Percentiles rank a stretch among this genome's conserved stretches.
Evolutionary conservation across 305 asterid genomes (phyloP).

Genomic region (Euphrasia arctica): DNA sequence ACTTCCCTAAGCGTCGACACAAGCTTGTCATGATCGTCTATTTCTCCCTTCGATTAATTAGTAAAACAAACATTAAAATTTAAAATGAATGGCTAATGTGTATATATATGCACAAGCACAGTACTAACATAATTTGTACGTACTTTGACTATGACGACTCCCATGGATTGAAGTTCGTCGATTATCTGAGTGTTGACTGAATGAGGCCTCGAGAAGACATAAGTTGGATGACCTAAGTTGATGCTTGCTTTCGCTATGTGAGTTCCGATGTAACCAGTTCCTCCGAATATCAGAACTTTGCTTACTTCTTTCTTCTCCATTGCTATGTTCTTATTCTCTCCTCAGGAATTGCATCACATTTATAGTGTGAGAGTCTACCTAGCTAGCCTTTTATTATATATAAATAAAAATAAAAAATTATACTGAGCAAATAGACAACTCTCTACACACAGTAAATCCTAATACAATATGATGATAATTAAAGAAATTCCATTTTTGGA

Average conservation of each 20-base stretch:
- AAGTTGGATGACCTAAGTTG: constrained; percentile 52
- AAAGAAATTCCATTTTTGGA: too few relatives aligned
- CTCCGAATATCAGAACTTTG: constrained; percentile 45
- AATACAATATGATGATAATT: too few relatives aligned
- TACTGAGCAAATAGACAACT: too few relatives aligned
- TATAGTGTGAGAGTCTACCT: not conserved
- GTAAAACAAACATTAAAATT: not conserved
- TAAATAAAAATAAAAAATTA: too few relatives aligned
- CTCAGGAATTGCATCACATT: not conserved
- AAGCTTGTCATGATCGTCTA: constrained; percentile 47
- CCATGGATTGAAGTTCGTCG: constrained; percentile 32
- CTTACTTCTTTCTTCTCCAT: constrained; percentile 34
- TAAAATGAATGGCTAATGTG: not conserved
- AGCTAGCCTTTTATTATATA: too few relatives aligned
- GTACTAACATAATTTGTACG: too few relatives aligned
- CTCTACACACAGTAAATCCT: too few relatives aligned
- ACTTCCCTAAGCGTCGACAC: constrained; percentile 37
- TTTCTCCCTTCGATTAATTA: constrained; percentile 32
- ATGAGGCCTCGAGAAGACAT: constrained; percentile 45
- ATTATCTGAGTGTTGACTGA: constrained; percentile 34
- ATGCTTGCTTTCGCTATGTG: constrained; percentile 49
- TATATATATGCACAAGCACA: not conserved
- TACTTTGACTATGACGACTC: constrained; percentile 41
- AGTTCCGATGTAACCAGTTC: constrained; percentile 49
- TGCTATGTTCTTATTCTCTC: not conserved